Base-by-base conservation (phyloP, 768 basidiomycete species). In the Candolleomyces eurysporus region DNA sequence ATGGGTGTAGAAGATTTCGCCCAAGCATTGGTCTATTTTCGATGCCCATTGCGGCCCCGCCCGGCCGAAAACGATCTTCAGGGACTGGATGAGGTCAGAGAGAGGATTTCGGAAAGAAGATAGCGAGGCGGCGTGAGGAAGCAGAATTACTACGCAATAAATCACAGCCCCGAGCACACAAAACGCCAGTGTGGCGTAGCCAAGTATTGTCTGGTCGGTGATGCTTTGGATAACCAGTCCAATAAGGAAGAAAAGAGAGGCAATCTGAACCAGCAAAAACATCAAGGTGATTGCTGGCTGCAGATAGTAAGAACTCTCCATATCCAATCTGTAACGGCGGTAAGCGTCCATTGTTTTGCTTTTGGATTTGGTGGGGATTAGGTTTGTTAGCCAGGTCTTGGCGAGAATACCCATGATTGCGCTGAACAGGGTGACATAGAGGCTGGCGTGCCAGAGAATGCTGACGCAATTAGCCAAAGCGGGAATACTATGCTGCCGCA, bases 381-480 rank as follows among this genome's bases (percentile, higher is more conserved):
- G 64, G 55, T 67, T 61, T 9, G 64, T 48, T 9, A 67, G 55
- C 66, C 66, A 67, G 14, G 60, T 60, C 56, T 64, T 65, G 7
- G 64, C 68, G 6, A 71, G 63, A 26, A 67, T 69, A 10, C 67
- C 69, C 10, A 65, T 63, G 45, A 73, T 65, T 4, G 72, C 72
- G 61, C 68, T 65, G 26, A 64, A 66, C 6, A 71, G 63, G 8
- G 66, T 68, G 45, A 66, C 63, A 16, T 63, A 64, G 16, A 73
- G 61, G 40, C 70, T 71, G 22, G 67, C 64, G 51, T 68, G 71
- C 69, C 69, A 71, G 2, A 71, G 61, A 5, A 66, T 58, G 52
- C 71, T 73, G 10, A 71, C 11, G 8, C 36, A 36, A 36, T 7
- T 36, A 7, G 36, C 48, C 14, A 63, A 30, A 1, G 58, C 53